Base-by-base conservation (phyloP, 768 basidiomycete genomes). In the Leccinum fibrillosum region DNA sequence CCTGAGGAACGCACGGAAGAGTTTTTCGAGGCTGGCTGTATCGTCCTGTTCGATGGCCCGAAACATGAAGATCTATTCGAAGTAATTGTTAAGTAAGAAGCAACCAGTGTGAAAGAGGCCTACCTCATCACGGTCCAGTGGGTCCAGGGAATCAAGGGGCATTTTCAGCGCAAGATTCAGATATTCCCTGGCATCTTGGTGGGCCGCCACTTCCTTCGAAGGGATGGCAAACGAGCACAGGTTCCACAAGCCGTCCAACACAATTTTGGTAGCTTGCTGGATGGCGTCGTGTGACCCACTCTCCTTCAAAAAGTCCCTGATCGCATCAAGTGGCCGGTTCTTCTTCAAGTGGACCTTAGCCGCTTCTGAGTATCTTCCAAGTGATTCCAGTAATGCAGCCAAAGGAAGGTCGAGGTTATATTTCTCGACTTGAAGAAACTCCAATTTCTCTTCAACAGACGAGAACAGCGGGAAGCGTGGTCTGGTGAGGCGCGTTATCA, bases 271-370 rank as follows among this genome's bases (percentile, higher is more conserved):
- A 1, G 78, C 86, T 45, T 66, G 70, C 21, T 55, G 60, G 13
- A 67, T 60, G 1, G 78, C 78, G 0, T 65, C 19, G 23, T 13
- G 50, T 13, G 70, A 72, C 0, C 49, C 53, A 5, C 30, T 60
- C 34, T 79, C 76, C 37, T 70, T 66, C 4, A 84, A 61, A 39
- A 84, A 68, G 3, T 81, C 65, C 11, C 65, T 69, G 8, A 85
- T 78, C 0, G 85, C 86, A 13, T 81, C 76, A 1, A 76, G 34
- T 0, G 67, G 68, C 1, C 79, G 76, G 12, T 82, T 83, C 60
- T 83, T 79, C 0, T 70, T 67, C 5, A 83, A 59, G 62, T 82
- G 78, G 15, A 85, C 61, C 21, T 81, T 74, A 1, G 84, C 84
- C 0, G 86, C 86, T 37, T 86, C 82, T 2, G 59, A 56, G 49